Conservation (phyloP, 257 asterid species). For the Marsdenia floribunda region DNA sequence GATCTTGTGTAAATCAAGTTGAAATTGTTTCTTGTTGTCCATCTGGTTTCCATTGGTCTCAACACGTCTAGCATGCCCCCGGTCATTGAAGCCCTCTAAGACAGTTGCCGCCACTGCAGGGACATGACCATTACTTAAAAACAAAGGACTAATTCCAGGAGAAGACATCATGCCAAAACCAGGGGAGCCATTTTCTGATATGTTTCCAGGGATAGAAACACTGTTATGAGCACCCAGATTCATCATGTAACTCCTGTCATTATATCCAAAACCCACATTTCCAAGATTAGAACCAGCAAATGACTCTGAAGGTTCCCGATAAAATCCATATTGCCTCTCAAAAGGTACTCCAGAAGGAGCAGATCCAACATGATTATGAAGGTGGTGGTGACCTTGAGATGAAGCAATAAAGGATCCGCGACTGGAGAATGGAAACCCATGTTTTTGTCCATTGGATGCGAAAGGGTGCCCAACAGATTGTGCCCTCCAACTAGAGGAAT, state of each 20-base stretch:
- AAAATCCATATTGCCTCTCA: constrained; percentile 34
- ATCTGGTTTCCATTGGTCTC: constrained; percentile 41
- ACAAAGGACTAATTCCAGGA: constrained; percentile 32
- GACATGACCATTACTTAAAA: constrained; percentile 29
- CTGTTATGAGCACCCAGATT: constrained; percentile 28
- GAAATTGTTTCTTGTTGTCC: constrained; percentile 49
- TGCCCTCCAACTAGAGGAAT: constrained; percentile 27
- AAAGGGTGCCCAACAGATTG: constrained; percentile 25
- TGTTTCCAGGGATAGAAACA: constrained; percentile 29
- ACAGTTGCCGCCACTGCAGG: constrained; percentile 25
- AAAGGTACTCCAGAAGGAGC: constrained; percentile 59
- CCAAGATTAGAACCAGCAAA: constrained; percentile 24
- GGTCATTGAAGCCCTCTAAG: constrained; percentile 40
- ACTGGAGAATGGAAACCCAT: constrained; percentile 33
- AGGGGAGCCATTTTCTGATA: constrained; percentile 37
- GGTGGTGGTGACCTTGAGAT: constrained; percentile 26
- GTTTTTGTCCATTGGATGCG: constrained; percentile 23
- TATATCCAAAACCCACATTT: constrained; percentile 25
- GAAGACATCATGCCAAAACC: constrained; percentile 39
- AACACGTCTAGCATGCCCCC: constrained; percentile 27
- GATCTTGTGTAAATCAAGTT: constrained; percentile 64
- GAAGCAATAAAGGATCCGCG: constrained; percentile 29
- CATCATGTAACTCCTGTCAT: constrained; percentile 26
- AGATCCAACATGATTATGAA: constrained; percentile 44
- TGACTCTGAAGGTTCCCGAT: constrained; percentile 36